A percentile compares a stretch with the other conserved stretches of the same genome.
Conservation (phyloP, 2,329 filamentous ascomycete species). For the Penicillium sp. region DNA sequence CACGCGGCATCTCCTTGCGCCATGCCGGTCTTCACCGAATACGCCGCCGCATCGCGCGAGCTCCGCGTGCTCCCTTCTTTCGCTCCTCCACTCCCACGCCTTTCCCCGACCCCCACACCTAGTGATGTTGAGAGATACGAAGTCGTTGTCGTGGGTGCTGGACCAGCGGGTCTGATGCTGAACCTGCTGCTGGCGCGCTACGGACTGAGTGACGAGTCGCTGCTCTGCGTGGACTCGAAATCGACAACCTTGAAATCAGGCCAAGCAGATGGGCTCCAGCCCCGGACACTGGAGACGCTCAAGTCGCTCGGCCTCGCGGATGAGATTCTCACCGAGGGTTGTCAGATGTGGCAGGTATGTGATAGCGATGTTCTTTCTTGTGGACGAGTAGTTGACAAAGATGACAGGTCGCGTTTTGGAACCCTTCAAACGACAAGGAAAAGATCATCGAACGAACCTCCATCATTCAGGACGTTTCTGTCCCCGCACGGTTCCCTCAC, state of each 20-base stretch:
- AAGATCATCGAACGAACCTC: conserved; percentile 67
- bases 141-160: conserved; percentile 48
- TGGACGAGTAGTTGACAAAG: neutral
- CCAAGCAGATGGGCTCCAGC: conserved; percentile 50
- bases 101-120: conserved; percentile 27
- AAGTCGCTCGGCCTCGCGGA: conserved; percentile 47
- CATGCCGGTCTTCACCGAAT: conserved; percentile 49
- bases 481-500: conserved; percentile 72
- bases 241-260: conserved; percentile 44
- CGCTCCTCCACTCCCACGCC: conserved; percentile 42
- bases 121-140: conserved; percentile 42
- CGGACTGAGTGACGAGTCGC: conserved; percentile 45
- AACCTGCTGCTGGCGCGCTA: conserved; percentile 49
- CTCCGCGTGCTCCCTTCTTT: conserved; percentile 46
- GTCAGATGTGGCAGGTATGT: conserved; percentile 53
- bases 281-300: conserved; percentile 49
- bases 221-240: conserved; percentile 51
- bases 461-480: conserved; percentile 55
- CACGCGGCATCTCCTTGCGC: neutral
- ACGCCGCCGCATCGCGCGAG: conserved; percentile 40
- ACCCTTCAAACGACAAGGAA: conserved; percentile 56
- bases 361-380: neutral
- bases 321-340: conserved; percentile 45
- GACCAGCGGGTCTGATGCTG: conserved; percentile 50
- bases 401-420: conserved; percentile 65